Percentiles rank a stretch among this genome's conserved stretches.
Conservation (phyloP, 257 asterid genomes). For the Fraxinus cuspidata region DNA sequence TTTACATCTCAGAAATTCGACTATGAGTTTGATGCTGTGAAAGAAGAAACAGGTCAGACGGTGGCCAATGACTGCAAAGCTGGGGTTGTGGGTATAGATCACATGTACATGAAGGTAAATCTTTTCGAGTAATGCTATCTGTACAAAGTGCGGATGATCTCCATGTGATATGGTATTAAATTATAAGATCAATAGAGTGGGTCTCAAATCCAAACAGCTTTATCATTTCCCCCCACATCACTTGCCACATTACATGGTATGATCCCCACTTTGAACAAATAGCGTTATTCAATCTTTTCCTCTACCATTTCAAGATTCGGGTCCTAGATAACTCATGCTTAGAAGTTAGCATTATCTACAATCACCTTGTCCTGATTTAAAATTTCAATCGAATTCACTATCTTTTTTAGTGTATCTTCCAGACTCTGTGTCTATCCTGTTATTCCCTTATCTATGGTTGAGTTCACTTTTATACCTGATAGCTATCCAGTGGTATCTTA, state of each 20-base stretch:
- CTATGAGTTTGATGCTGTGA: slow-evolving; percentile 78
- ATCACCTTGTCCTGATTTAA: background rate
- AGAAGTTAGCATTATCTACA: background rate
- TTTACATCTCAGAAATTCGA: slow-evolving; percentile 44
- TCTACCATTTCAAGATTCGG: background rate
- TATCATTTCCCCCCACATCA: too few relatives aligned
- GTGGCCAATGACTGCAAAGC: slow-evolving; percentile 35
- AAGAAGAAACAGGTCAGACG: slow-evolving; percentile 58
- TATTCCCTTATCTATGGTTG: slow-evolving; percentile 1
- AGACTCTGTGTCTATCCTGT: background rate
- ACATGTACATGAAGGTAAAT: slow-evolving; percentile 81
- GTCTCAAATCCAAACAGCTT: too few relatives aligned
- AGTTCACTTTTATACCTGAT: background rate
- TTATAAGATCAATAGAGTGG: too few relatives aligned
- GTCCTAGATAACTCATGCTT: background rate
- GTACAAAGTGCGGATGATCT: background rate
- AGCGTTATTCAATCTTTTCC: background rate
- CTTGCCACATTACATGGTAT: too few relatives aligned
- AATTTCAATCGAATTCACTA: background rate
- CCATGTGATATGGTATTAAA: too few relatives aligned
- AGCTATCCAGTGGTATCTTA: slow-evolving; percentile 6
- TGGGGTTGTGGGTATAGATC: slow-evolving; percentile 41
- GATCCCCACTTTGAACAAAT: too few relatives aligned
- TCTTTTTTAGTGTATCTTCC: background rate
- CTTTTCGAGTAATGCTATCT: too few relatives aligned